A percentile compares a stretch with the other conserved stretches of the same genome.
These are phyloP conservation scores for Leishmania guyanensis DNA, from an alignment of 208 protist species.

Conservation along the genomic window DNA sequence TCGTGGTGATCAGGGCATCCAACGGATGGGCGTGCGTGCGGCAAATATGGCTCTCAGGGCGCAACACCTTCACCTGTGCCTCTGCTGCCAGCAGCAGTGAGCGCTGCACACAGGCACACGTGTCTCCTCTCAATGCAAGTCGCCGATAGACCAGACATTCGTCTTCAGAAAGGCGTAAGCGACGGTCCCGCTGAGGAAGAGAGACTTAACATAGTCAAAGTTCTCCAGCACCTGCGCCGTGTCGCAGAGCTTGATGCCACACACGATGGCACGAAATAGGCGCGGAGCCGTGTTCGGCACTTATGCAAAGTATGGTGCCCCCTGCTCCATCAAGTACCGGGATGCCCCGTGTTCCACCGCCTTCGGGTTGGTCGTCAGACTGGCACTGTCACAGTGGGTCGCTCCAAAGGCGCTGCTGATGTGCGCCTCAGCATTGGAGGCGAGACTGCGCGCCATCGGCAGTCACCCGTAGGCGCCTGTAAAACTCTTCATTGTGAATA, in stretches of 20 bases:
- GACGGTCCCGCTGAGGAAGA: conserved; percentile 99
- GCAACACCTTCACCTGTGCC: conserved; percentile 95
- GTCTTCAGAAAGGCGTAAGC: conserved; percentile 97
- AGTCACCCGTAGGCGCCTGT: conserved; percentile 78
- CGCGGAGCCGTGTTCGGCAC: conserved; percentile 84
- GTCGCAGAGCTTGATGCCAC: conserved; percentile 97
- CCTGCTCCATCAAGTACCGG: conserved; percentile 99
- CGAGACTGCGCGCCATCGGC: conserved; percentile 89
- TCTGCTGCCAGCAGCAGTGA: conserved; percentile 95
- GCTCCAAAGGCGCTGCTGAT: conserved; percentile 99
- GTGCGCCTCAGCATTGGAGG: conserved; percentile 96
- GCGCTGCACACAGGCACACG: conserved; percentile 42
- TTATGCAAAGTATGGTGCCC: conserved; percentile 98
- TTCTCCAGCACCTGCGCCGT: conserved; percentile 99
- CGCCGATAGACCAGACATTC: conserved; percentile 89
- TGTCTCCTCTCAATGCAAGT: conserved; percentile 93
- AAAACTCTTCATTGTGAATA: conserved; percentile 98
- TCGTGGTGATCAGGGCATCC: conserved; percentile 61
- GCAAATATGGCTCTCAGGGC: conserved; percentile 97
- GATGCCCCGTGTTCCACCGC: conserved; percentile 84
- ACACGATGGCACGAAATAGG: conserved; percentile 96
- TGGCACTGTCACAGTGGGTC: conserved; percentile 97
- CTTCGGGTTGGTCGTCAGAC: conserved; percentile 85
- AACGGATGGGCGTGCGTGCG: conserved; percentile 85
- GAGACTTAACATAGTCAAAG: conserved; percentile 96